Percentiles rank a stretch among this genome's conserved stretches.
Evolutionary conservation across 2,329 filamentous ascomycete species (phyloP).

Genomic region (Rutstroemia sydowiana): DNA sequence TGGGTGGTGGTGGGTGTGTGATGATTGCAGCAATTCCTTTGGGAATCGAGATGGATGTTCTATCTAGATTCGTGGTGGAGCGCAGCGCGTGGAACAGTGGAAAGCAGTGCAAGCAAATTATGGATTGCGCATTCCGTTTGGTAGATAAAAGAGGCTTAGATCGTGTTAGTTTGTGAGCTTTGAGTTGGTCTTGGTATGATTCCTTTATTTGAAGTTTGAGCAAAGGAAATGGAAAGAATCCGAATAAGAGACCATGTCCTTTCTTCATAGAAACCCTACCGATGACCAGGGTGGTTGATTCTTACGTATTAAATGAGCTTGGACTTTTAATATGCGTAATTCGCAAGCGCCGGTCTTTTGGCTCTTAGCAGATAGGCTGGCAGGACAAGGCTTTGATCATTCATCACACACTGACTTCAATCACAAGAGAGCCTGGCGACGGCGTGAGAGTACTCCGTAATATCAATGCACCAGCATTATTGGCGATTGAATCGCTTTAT

Average conservation of each 20-base stretch:
- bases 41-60: neutral
- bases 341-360: conserved; percentile 3
- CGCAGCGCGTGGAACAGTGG: conserved; percentile 11
- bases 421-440: conserved; percentile 2
- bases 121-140: neutral
- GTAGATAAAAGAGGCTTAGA: neutral
- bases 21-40: neutral
- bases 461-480: conserved; percentile 2
- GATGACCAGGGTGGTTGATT: conserved; percentile 2
- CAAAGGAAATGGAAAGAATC: too few relatives aligned
- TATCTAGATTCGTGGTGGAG: conserved; percentile 7
- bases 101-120: conserved; percentile 6
- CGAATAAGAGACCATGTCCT: neutral
- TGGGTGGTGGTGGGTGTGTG: too few relatives aligned
- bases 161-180: neutral
- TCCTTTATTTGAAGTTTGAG: neutral
- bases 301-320: conserved; percentile 1
- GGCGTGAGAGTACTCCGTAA: conserved; percentile 3
- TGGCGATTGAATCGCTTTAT: neutral
- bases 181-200: neutral
- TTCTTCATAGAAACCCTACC: neutral
- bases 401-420: conserved; percentile 1
- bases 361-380: neutral
- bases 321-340: neutral
- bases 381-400: conserved; percentile 8